phyloP scores from a whole-genome alignment of 176 grass and related monocot genomes.

The Neostapfia colusana region DNA sequence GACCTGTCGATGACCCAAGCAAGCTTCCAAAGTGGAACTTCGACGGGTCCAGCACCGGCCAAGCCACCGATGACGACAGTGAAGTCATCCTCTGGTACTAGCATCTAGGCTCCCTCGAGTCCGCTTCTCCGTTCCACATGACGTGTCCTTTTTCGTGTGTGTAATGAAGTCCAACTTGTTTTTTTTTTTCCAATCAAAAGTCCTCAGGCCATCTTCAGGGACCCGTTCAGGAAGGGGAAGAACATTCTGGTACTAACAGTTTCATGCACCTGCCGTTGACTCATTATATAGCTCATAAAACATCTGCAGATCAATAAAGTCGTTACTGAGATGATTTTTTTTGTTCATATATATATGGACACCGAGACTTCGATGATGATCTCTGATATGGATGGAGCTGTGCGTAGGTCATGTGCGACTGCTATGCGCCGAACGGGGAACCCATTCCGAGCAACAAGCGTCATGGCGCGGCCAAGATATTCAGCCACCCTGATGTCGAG shows the following conservation, averaged over 20 bases:
- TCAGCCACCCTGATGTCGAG: conserved; percentile 74
- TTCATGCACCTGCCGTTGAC: not conserved
- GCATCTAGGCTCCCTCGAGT: conserved; percentile 22
- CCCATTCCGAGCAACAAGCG: conserved; percentile 88
- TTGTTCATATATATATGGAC: not conserved
- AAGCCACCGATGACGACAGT: conserved; percentile 75
- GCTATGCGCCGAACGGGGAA: conserved; percentile 69
- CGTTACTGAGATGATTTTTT: not conserved
- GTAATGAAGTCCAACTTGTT: not conserved
- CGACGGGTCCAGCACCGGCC: conserved; percentile 94
- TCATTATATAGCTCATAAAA: not conserved
- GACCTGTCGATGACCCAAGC: conserved; percentile 63
- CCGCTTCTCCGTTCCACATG: not conserved
- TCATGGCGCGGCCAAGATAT: conserved; percentile 61
- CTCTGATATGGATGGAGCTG: not conserved
- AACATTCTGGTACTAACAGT: conserved; percentile 83
- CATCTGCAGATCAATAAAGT: not conserved
- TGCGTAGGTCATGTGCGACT: conserved; percentile 84
- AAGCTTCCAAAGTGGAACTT: conserved; percentile 99
- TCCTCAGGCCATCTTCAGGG: conserved; percentile 83
- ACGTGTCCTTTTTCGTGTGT: not conserved
- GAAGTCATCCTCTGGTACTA: conserved; percentile 81
- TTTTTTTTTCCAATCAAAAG: conserved; percentile 33
- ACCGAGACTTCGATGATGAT: not conserved
- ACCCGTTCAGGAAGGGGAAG: conserved; percentile 91